These are phyloP conservation scores for Chaetomiaceae sp. DNA, from an alignment of 2,329 filamentous ascomycete genomes.

Conservation along the genomic window DNA sequence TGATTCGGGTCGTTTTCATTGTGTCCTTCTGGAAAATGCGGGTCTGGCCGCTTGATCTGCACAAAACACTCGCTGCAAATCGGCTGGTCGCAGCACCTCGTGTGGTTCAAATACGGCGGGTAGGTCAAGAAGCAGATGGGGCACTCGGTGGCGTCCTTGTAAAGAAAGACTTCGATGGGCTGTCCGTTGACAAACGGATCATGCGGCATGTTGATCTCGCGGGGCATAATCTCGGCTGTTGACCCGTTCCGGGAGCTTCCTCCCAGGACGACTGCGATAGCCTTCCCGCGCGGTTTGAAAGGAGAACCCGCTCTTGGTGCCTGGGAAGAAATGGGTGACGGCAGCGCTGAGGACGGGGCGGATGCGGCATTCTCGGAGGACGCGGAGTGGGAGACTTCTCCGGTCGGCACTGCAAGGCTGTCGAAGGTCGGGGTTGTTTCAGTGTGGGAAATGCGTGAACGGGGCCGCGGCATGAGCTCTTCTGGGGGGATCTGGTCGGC, in stretches of 20 bases:
- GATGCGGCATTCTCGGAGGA: constrained; percentile 67
- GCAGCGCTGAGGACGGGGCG: constrained; percentile 56
- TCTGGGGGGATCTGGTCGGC: constrained; percentile 79
- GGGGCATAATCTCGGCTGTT: constrained; percentile 65
- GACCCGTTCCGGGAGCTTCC: constrained; percentile 68
- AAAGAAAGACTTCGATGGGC: constrained; percentile 84
- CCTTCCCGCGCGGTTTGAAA: constrained; percentile 83
- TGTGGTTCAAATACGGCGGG: constrained; percentile 88
- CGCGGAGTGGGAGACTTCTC: constrained; percentile 69
- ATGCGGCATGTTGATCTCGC: constrained; percentile 72
- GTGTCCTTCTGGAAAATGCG: constrained; percentile 77
- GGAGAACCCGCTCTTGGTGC: constrained; percentile 47
- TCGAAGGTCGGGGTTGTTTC: constrained; percentile 59
- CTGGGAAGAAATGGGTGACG: constrained; percentile 50
- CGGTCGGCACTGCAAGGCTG: constrained; percentile 73
- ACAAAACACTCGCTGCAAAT: constrained; percentile 99
- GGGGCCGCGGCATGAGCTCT: constrained; percentile 47
- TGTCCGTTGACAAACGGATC: constrained; percentile 94
- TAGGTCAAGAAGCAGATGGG: constrained; percentile 97
- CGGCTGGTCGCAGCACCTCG: constrained; percentile 88
- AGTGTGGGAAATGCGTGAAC: constrained; percentile 42
- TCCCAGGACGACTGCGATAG: constrained; percentile 74
- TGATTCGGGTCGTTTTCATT: constrained; percentile 38
- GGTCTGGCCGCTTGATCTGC: constrained; percentile 92
- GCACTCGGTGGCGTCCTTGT: constrained; percentile 86